These are phyloP conservation scores for Schrenkiella parvula DNA, from an alignment of 345 rosid species.

Conservation along the genomic window DNA sequence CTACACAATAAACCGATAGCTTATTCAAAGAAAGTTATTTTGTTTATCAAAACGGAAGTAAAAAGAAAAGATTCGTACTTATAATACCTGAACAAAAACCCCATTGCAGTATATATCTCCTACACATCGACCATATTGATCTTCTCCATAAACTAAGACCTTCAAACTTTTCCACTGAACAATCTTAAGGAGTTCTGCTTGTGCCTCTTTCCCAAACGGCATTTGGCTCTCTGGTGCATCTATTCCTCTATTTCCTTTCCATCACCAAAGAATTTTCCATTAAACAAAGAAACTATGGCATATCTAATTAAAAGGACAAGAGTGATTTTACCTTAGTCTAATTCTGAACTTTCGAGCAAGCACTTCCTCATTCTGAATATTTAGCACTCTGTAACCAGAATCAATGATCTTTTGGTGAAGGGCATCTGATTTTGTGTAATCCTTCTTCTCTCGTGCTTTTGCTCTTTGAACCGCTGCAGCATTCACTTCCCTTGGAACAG, in stretches of 20 bases:
- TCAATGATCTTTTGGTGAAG: constrained; percentile 56
- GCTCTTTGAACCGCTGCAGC: constrained; percentile 53
- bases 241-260: constrained; percentile 59
- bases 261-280: neutral
- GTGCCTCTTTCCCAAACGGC: constrained; percentile 79
- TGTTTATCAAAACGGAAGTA: neutral
- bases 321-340: constrained; percentile 51
- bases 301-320: neutral
- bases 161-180: constrained; percentile 64
- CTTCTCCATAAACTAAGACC: constrained; percentile 56
- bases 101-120: constrained; percentile 75
- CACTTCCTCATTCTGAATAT: constrained; percentile 42
- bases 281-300: neutral
- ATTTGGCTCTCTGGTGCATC: constrained; percentile 85
- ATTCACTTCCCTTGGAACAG: constrained; percentile 56
- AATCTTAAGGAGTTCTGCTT: constrained; percentile 51
- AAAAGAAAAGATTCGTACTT: neutral
- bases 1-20: constrained; percentile 25
- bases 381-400: constrained; percentile 46
- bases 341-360: constrained; percentile 77
- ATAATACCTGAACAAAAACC: constrained; percentile 52
- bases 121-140: constrained; percentile 58
- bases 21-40: neutral
- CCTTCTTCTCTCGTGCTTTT: constrained; percentile 51
- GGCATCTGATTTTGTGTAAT: constrained; percentile 57